Evolutionary conservation across 306 rosid genomes (phyloP).

Genomic region (Boehmeria nivea): DNA sequence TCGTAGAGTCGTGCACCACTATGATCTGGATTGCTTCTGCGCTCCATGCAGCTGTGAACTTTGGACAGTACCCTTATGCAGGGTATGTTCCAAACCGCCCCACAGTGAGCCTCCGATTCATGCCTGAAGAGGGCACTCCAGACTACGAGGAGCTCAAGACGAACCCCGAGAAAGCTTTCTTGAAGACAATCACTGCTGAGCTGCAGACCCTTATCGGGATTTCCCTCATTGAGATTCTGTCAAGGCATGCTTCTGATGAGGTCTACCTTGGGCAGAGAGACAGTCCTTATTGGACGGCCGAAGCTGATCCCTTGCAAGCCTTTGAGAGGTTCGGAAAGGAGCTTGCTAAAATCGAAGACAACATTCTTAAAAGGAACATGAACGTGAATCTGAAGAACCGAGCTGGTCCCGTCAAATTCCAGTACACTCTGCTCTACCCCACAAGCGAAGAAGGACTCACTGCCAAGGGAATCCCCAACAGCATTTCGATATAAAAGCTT

Average conservation of each 20-base stretch:
- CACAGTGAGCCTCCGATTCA: slow-evolving; percentile 12
- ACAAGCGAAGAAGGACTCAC: slow-evolving; percentile 47
- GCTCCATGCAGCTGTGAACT: slow-evolving; percentile 11
- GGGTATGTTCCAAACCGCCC: slow-evolving; percentile 15
- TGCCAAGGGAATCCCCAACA: slow-evolving; percentile 77
- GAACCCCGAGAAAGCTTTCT: not conserved
- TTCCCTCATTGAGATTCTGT: slow-evolving; percentile 20
- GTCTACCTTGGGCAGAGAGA: slow-evolving; percentile 46
- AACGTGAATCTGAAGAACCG: slow-evolving; percentile 49
- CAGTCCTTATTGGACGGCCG: slow-evolving; percentile 51
- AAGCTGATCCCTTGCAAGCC: slow-evolving; percentile 36
- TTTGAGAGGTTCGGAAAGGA: slow-evolving; percentile 44
- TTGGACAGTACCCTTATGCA: slow-evolving; percentile 17
- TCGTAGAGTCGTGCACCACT: not conserved
- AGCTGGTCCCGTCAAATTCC: slow-evolving; percentile 50
- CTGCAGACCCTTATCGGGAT: slow-evolving; percentile 12
- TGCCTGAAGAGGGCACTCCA: slow-evolving; percentile 14
- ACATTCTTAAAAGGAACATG: slow-evolving; percentile 34
- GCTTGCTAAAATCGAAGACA: slow-evolving; percentile 40
- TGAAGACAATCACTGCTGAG: slow-evolving; percentile 12
- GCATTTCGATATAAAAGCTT: slow-evolving; percentile 43
- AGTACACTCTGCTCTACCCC: slow-evolving; percentile 65
- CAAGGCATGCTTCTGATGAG: slow-evolving; percentile 52
- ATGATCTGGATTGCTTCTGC: slow-evolving; percentile 14
- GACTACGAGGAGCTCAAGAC: slow-evolving; percentile 8